These are phyloP conservation scores for Hypoxylon sp. DNA, from an alignment of 2,329 filamentous ascomycete species.

Conservation along the genomic window DNA sequence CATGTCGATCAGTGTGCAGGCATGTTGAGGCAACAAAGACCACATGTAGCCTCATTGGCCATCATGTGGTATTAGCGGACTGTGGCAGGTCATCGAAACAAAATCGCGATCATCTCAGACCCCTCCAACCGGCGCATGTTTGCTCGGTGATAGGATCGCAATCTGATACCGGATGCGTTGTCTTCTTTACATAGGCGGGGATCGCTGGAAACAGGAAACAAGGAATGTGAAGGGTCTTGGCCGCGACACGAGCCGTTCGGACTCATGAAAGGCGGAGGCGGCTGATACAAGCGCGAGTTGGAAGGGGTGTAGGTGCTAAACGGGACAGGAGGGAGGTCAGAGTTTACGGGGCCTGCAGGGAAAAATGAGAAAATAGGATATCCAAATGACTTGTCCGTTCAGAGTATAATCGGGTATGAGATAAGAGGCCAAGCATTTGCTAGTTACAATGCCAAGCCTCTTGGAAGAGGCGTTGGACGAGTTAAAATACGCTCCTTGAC, in stretches of 20 bases:
- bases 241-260: constrained; percentile 37
- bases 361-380: constrained; percentile 1
- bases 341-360: constrained; percentile 4
- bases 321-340: neutral
- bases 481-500: constrained; percentile 22
- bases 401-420: constrained; percentile 6
- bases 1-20: constrained; percentile 31
- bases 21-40: constrained; percentile 20
- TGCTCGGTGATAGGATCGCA: constrained; percentile 22
- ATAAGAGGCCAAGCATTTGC: constrained; percentile 37
- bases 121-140: constrained; percentile 27
- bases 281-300: constrained; percentile 32
- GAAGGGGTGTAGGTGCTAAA: neutral
- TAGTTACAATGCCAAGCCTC: constrained; percentile 42
- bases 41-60: constrained; percentile 33
- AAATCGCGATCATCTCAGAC: constrained; percentile 38
- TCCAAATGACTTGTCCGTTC: constrained; percentile 19
- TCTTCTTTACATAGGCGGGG: constrained; percentile 8
- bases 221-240: constrained; percentile 38
- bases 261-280: constrained; percentile 26
- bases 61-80: constrained; percentile 20
- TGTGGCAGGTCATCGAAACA: constrained; percentile 30
- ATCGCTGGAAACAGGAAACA: constrained; percentile 26
- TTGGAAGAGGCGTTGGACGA: constrained; percentile 37
- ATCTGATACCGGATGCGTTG: constrained; percentile 39